Evolutionary conservation across 2,329 filamentous ascomycete genomes (phyloP), one percentile per base, ranked within the genome.

Genomic region (Colletotrichum sidae): DNA sequence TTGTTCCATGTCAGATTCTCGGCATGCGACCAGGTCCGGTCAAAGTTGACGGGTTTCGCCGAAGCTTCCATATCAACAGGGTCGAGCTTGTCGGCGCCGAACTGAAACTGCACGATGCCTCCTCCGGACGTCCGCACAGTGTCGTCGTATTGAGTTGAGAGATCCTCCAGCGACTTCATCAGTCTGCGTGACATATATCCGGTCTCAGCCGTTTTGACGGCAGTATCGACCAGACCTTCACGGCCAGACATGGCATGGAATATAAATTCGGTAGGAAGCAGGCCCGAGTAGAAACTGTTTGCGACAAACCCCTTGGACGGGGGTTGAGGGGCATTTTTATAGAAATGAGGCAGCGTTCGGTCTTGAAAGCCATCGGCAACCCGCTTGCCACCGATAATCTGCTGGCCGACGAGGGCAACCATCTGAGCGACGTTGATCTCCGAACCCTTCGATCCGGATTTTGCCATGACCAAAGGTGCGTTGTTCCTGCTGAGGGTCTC

Each of bases 401-500:
- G 96, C 79, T 99, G 96, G 55, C 96, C 96, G 75, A 99, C 96
- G 65, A 94, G 90, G 61, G 96, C 95, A 75, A 98, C 92, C 96
- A 99, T 99, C 81, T 99, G 96, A 8, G 96, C 96, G 39, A 99
- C 96, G 83, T 99, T 99, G 83, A 99, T 96, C 72, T 93, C 92
- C 6, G 94, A 97, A 76, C 96, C 96, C 78, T 99, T 99, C 58
- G 95, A 98, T 53, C 96, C 96, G 11, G 93, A 98, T 68, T 93
- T 96, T 67, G 96, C 96, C 96, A 99, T 99, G 80, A 97, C 91
- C 69, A 98, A 84, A 6, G 96, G 94, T 0, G 96, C 90, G 72
- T 99, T 99, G 81, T 94, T 94, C 69, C 89, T 91, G 80, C 93
- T 97, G 41, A 99, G 84, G 55, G 95, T 93, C 37, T 90, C 88